Base-by-base conservation (phyloP, 768 basidiomycete species). In the Chalciporus sphaerocephalus region DNA sequence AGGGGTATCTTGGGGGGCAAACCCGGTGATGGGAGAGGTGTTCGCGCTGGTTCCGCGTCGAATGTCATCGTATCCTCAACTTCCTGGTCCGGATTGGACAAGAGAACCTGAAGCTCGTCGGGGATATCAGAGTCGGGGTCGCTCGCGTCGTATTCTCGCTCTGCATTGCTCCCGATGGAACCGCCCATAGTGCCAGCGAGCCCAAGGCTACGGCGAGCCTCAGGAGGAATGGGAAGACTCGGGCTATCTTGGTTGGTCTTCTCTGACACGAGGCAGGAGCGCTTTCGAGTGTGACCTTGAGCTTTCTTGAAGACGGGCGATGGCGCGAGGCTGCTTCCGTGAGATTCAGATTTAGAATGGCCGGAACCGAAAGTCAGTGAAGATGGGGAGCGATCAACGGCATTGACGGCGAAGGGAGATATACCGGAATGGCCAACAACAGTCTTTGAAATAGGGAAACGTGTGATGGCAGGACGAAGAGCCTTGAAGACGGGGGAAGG, bases 41-140 rank as follows among this genome's bases (percentile, higher is more conserved):
- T 38, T 18, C 32, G 50, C 2, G 21, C 23, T 6, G 30, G 5
- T n/a, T 46, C 23, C 28, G n/a, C 53, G 36, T 50, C 25, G 43
- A 59, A 66, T 6, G 67, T 68, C 56, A 67, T 47, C 5, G 72
- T 76, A 34, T 79, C 75, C 2, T 74, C 71, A 6, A 60, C 61
- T 24, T 66, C 68, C 16, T 65, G 62, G 46, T 72, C 51, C 42
- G 72, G 55, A 61, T 68, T 57, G 0, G 70, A 71, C 20, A 91
- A 61, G 38, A 91, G 80, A 18, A 71, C 70, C 51, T 81, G 80
- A 44, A 91, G 60, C 61, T 91, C 89, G 33, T 85, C 78, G 1
- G 89, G 87, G n/a, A 90, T 85, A 54, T 92, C 87, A 2, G 82
- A 85, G 59, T 88, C 82, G 0, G 78, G 83, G 55, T 87, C 83